phyloP scores from a whole-genome alignment of 352 stramenopile species.

The Globisporangium paddicum region DNA sequence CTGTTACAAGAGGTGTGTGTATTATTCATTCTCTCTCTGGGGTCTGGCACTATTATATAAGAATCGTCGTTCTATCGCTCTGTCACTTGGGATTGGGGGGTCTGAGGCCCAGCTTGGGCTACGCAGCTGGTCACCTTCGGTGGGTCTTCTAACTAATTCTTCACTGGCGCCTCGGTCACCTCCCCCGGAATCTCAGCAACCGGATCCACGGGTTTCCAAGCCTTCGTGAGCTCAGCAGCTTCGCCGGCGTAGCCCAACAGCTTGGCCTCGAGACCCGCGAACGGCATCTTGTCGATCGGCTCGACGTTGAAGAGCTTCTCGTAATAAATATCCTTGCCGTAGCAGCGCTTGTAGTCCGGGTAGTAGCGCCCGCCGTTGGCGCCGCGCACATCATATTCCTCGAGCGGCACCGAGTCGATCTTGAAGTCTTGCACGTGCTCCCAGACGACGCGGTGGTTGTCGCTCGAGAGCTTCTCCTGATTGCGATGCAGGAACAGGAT shows the following conservation, averaged over 20 bases:
- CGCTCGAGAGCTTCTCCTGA: constrained; percentile 52
- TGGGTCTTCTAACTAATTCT: constrained; percentile 1
- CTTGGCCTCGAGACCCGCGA: constrained; percentile 34
- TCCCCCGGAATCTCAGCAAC: not conserved
- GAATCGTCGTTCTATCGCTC: constrained; percentile 1
- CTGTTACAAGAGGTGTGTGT: not conserved
- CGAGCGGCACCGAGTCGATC: constrained; percentile 21
- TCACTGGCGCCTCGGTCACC: not conserved
- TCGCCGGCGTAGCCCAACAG: constrained; percentile 39
- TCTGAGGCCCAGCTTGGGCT: not conserved
- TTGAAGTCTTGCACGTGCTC: constrained; percentile 49
- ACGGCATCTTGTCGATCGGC: constrained; percentile 32
- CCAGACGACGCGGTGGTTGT: constrained; percentile 36
- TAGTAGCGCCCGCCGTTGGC: constrained; percentile 53
- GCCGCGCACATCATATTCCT: constrained; percentile 52
- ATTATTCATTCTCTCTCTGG: not conserved
- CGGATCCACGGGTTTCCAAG: not conserved
- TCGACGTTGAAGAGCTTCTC: constrained; percentile 46
- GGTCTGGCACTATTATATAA: constrained; percentile 6
- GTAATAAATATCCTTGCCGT: constrained; percentile 68
- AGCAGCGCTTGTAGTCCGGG: constrained; percentile 52
- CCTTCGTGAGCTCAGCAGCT: constrained; percentile 21
- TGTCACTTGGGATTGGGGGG: not conserved
- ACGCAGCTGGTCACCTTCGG: not conserved
- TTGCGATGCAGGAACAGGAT: constrained; percentile 70